A percentile compares a stretch with the other conserved stretches of the same genome.
Conservation (phyloP, 2,329 filamentous ascomycete genomes). For the Amylocarpus encephaloides region DNA sequence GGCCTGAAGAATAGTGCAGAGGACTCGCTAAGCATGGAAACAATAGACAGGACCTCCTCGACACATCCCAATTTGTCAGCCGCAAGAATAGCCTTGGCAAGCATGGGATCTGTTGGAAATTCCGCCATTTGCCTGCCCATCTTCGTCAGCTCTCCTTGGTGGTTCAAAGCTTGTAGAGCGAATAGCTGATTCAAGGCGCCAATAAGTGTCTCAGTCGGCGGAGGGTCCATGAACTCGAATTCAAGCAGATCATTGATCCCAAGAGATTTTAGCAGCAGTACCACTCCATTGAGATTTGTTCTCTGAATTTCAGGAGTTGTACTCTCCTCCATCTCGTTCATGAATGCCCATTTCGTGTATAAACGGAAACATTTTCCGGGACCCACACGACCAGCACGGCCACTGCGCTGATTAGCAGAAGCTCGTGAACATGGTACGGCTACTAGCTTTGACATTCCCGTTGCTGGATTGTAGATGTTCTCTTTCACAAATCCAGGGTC, state of each 20-base stretch:
- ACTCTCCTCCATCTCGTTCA: slow-evolving; percentile 89
- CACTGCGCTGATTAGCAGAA: slow-evolving; percentile 86
- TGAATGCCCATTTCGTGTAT: slow-evolving; percentile 89
- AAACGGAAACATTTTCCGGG: slow-evolving; percentile 90
- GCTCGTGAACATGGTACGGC: slow-evolving; percentile 88
- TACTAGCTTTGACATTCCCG: slow-evolving; percentile 86
- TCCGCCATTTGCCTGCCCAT: slow-evolving; percentile 92
- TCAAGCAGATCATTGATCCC: slow-evolving; percentile 89
- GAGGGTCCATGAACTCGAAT: slow-evolving; percentile 95
- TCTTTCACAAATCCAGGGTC: slow-evolving; percentile 95
- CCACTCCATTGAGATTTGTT: slow-evolving; percentile 77
- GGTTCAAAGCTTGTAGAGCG: slow-evolving; percentile 81
- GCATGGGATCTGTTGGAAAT: slow-evolving; percentile 87
- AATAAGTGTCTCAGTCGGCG: slow-evolving; percentile 83
- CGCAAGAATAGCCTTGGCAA: slow-evolving; percentile 81
- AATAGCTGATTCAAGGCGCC: slow-evolving; percentile 86
- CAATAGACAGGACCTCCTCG: slow-evolving; percentile 84
- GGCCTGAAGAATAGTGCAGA: slow-evolving; percentile 88
- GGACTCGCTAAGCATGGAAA: slow-evolving; percentile 89
- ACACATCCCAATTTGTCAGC: slow-evolving; percentile 89
- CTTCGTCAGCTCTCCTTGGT: slow-evolving; percentile 82
- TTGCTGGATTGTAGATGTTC: slow-evolving; percentile 85
- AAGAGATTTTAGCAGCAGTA: slow-evolving; percentile 79
- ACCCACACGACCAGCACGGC: slow-evolving; percentile 84
- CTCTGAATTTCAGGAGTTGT: slow-evolving; percentile 91